Conservation (phyloP, 257 asterid genomes). For the Marsdenia floribunda region DNA sequence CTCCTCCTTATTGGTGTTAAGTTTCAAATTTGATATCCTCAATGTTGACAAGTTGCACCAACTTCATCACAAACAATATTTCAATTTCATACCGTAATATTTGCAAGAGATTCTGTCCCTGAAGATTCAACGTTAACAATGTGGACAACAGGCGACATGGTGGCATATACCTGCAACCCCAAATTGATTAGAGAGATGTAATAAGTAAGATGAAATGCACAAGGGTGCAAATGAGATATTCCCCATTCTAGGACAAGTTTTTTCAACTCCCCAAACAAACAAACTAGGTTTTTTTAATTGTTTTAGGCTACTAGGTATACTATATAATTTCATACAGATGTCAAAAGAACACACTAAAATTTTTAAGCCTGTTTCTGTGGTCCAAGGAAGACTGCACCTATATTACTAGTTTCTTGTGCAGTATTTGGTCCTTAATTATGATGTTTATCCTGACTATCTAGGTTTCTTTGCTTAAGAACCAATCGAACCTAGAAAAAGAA, state of each 20-base stretch:
- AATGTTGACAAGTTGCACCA: not conserved
- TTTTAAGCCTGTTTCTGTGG: not conserved
- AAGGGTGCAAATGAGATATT: not conserved
- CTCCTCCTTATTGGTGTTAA: not conserved
- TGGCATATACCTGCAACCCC: constrained; percentile 68
- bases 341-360: not conserved
- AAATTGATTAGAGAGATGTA: not conserved
- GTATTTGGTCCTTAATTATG: not conserved
- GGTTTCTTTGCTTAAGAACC: too few species aligned
- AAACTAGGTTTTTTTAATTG: not conserved
- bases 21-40: not conserved
- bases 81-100: constrained; percentile 53
- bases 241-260: not conserved
- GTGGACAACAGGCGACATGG: constrained; percentile 74
- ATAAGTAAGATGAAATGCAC: not conserved
- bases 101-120: constrained; percentile 61
- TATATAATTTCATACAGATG: not conserved
- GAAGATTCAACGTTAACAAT: constrained; percentile 60
- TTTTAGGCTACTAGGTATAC: not conserved
- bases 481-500: not conserved
- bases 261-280: not conserved
- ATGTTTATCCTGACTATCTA: not conserved
- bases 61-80: not conserved
- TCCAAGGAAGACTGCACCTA: not conserved
- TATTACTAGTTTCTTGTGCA: not conserved